Evolutionary conservation across 1,284 basidiomycete genomes (phyloP).

Genomic region (Sanghuangporus weigelae): DNA sequence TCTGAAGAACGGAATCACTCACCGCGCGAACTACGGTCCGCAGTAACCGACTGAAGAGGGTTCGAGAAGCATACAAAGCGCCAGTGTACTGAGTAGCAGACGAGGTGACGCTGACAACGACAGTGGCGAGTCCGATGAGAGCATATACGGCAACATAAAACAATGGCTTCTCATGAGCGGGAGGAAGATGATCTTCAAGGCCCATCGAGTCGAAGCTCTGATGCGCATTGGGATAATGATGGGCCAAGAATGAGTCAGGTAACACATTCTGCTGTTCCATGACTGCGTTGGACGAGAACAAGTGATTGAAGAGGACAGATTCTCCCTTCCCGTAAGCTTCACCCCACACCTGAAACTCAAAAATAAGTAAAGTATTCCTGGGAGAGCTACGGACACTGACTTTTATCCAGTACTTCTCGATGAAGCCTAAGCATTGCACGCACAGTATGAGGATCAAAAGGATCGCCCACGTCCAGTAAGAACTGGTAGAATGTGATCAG

Average conservation of each 20-base stretch:
- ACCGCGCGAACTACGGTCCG: slow-evolving; percentile 51
- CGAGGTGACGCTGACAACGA: slow-evolving; percentile 39
- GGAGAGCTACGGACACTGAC: slow-evolving; percentile 30
- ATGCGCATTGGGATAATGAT: slow-evolving; percentile 4
- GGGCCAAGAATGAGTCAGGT: slow-evolving; percentile 1
- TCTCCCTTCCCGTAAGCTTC: slow-evolving; percentile 41
- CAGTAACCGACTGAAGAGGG: slow-evolving; percentile 53
- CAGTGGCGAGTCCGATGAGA: slow-evolving; percentile 44
- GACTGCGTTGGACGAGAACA: slow-evolving; percentile 28
- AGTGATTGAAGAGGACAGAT: slow-evolving; percentile 18
- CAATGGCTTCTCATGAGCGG: slow-evolving; percentile 49
- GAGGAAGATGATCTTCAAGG: slow-evolving; percentile 28
- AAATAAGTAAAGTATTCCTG: background rate
- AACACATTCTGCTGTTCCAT: slow-evolving; percentile 26
- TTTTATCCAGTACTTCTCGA: slow-evolving; percentile 73
- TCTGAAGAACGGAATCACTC: too few species aligned
- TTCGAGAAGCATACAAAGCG: slow-evolving; percentile 52
- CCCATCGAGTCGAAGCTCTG: background rate
- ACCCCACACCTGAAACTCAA: slow-evolving; percentile 47
- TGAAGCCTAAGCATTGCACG: slow-evolving; percentile 41
- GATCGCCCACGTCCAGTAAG: slow-evolving; percentile 60
- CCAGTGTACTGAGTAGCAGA: slow-evolving; percentile 55
- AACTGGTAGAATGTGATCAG: slow-evolving; percentile 34
- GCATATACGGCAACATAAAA: slow-evolving; percentile 64
- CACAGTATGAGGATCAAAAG: slow-evolving; percentile 45